Evolutionary conservation across 176 grass and related monocot genomes (phyloP), one percentile per base, ranked within the genome.

Genomic region (Alopecurus myosuroides): DNA sequence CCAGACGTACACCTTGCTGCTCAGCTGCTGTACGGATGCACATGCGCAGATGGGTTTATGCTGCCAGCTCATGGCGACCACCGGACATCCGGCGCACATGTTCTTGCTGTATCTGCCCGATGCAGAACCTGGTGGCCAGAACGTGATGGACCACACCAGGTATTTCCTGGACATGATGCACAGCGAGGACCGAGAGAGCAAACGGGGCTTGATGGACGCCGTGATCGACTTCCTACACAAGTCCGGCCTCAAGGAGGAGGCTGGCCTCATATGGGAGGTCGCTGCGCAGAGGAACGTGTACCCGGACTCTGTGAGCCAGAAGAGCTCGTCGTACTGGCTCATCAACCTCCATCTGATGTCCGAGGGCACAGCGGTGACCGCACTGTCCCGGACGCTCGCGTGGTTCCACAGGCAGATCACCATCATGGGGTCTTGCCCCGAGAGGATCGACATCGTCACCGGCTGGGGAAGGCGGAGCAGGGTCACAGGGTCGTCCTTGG

Each of bases 271-370:
- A 50, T 98, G 97, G 93, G 97, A 98, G 78, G 93, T 98, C 23
- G 97, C 89, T 3, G 89, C 93, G 1, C 87, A 95, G 81, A 98
- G 77, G 66, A 98, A 98, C 12, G 89, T 98, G n/a, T 98, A 98
- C 78, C 97, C 97, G 5, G 93, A 95, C 85, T 98, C 89, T 19
- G 46, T 95, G 4, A 92, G 85, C 77, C 91, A 98, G 83, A 98
- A 95, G 77, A 79, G 83, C 69, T 77, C 81, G 0, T 94, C 89
- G 1, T 92, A 94, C 87, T 98, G 97, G 97, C 90, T 94, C 29
- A 92, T 98, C 74, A 98, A 98, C 74, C 89, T 95, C 31, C 97
- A 98, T 60, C 57, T 98, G 58, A 95, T 98, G 97, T 98, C 97
- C 0, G 97, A 95, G 86, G 97, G 96, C 42, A 98, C 97, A 11